Evolutionary conservation across 305 asterid genomes (phyloP).

Genomic region (Salvia sclarea): DNA sequence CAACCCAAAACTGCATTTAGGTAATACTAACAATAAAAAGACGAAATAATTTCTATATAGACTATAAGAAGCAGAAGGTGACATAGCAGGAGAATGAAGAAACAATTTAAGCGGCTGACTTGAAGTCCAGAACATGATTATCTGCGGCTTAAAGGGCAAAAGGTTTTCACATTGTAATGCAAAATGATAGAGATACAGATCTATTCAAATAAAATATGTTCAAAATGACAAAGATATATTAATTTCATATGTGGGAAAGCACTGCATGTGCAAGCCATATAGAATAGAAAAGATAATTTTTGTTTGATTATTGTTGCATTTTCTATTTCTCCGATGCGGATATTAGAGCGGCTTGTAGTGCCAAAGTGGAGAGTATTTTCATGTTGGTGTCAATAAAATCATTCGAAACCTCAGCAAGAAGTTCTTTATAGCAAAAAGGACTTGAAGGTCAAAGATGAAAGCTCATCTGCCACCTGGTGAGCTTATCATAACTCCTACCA

Average conservation of each 20-base stretch:
- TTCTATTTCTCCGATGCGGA: background rate
- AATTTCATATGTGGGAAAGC: background rate
- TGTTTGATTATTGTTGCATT: slow-evolving; percentile 2
- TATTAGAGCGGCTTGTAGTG: slow-evolving; percentile 2
- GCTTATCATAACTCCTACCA: background rate
- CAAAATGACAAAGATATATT: background rate
- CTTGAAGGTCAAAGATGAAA: background rate
- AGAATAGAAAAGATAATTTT: background rate
- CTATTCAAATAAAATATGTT: background rate
- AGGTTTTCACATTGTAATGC: background rate
- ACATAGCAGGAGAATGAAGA: background rate
- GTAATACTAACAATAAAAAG: background rate
- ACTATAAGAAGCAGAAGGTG: background rate
- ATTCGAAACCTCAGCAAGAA: slow-evolving; percentile 14
- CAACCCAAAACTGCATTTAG: background rate
- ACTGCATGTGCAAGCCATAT: background rate
- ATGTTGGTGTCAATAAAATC: background rate
- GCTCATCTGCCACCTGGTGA: background rate
- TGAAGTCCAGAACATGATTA: background rate
- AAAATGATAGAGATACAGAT: background rate
- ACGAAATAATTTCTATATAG: background rate
- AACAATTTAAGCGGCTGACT: background rate
- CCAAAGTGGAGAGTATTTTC: background rate
- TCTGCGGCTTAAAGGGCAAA: background rate
- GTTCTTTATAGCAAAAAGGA: background rate